A percentile compares a stretch with the other conserved stretches of the same genome.
Evolutionary conservation across 2,329 filamentous ascomycete species (phyloP).

Genomic region (Talaromyces sp.): DNA sequence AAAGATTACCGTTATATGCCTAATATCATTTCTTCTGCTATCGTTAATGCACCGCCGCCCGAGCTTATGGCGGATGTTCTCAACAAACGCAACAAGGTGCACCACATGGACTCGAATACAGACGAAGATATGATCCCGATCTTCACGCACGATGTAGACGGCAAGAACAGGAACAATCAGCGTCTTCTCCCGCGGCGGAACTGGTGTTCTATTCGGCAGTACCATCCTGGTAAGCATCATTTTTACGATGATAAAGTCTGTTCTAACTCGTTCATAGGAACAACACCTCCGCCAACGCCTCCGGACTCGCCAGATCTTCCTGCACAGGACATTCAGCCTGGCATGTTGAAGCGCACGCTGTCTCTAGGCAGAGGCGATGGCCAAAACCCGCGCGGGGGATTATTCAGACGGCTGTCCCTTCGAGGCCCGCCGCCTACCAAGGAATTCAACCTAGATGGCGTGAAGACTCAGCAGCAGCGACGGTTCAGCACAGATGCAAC

Average conservation of each 20-base stretch:
- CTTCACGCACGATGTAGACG: conserved; percentile 83
- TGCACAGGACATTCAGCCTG: conserved; percentile 23
- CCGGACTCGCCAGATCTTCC: conserved; percentile 42
- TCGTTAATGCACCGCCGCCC: conserved; percentile 85
- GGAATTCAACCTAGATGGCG: conserved; percentile 28
- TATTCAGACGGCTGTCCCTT: conserved; percentile 45
- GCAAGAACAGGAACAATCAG: conserved; percentile 85
- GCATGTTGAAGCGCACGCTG: conserved; percentile 51
- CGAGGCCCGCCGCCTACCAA: conserved; percentile 38
- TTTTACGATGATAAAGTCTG: not conserved
- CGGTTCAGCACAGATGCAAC: conserved; percentile 31
- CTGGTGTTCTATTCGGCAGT: conserved; percentile 89
- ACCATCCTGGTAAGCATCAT: conserved; percentile 59
- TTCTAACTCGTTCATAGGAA: conserved; percentile 56
- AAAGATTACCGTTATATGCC: conserved; percentile 95
- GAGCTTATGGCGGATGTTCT: conserved; percentile 84
- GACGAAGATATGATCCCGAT: conserved; percentile 96
- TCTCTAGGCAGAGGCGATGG: conserved; percentile 56
- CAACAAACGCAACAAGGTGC: conserved; percentile 81
- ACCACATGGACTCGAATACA: conserved; percentile 63
- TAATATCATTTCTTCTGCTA: conserved; percentile 89
- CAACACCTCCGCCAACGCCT: conserved; percentile 57
- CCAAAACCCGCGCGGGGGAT: conserved; percentile 37
- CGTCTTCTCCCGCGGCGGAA: conserved; percentile 83
- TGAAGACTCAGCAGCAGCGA: conserved; percentile 15